Conservation (phyloP, 2,329 filamentous ascomycete species). For the Purpureocillium lavendulum region DNA sequence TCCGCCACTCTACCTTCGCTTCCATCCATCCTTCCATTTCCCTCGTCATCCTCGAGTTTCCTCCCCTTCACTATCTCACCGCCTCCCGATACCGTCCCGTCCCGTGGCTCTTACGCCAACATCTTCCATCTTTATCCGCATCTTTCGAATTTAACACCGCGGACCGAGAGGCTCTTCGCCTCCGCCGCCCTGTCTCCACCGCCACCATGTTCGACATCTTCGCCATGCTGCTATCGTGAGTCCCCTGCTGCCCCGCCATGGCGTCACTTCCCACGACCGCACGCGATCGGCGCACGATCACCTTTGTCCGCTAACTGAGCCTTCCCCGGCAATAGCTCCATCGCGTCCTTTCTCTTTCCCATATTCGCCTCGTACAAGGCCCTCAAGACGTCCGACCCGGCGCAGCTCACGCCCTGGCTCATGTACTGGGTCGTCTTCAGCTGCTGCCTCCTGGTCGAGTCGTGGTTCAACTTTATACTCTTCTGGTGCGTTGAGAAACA, state of each 20-base stretch:
- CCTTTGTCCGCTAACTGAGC: not conserved
- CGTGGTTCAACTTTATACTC: constrained; percentile 80
- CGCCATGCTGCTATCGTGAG: constrained; percentile 70
- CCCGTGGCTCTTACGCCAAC: not conserved
- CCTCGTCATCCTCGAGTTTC: not conserved
- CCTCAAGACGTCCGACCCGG: constrained; percentile 82
- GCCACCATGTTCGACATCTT: constrained; percentile 67
- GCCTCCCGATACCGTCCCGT: not conserved
- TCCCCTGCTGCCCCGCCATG: constrained; percentile 17
- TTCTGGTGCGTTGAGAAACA: constrained; percentile 61
- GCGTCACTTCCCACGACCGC: constrained; percentile 8
- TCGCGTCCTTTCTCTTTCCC: constrained; percentile 86
- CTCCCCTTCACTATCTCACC: not conserved
- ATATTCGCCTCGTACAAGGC: constrained; percentile 98
- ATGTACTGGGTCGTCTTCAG: constrained; percentile 98
- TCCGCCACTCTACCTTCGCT: no score
- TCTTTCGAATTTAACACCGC: not conserved
- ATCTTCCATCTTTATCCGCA: not conserved
- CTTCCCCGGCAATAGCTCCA: constrained; percentile 46
- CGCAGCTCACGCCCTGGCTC: constrained; percentile 89
- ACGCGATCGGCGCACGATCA: constrained; percentile 4
- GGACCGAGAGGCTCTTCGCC: constrained; percentile 14
- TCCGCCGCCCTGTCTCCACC: constrained; percentile 7
- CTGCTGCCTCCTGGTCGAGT: constrained; percentile 73
- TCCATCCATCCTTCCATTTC: not conserved